Conservation (phyloP, 2,329 filamentous ascomycete genomes). For the Nothophoma quercina region DNA sequence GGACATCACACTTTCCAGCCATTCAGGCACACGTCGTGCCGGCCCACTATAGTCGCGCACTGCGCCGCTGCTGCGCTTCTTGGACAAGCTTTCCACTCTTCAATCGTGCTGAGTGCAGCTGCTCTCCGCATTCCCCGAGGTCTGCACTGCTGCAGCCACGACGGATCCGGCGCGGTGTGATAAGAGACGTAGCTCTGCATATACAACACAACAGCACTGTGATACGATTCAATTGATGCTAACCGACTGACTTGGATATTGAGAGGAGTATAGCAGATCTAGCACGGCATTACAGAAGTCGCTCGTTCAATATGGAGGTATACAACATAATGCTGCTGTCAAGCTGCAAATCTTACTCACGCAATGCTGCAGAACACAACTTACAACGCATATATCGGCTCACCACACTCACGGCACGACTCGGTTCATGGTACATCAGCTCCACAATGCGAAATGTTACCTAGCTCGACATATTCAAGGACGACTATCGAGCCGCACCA, state of each 20-base stretch:
- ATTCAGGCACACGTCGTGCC: slow-evolving; percentile 2
- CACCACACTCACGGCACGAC: background rate
- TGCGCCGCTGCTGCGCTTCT: slow-evolving; percentile 8
- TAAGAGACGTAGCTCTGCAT: slow-evolving; percentile 2
- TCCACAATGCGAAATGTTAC: background rate
- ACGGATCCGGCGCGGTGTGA: slow-evolving; percentile 12
- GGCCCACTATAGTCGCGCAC: slow-evolving; percentile 1
- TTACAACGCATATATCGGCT: background rate
- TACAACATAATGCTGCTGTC: background rate
- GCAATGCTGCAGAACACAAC: background rate
- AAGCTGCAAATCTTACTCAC: background rate
- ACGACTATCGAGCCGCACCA: background rate
- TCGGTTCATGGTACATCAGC: background rate
- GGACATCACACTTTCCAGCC: slow-evolving; percentile 1
- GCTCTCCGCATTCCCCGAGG: slow-evolving; percentile 13
- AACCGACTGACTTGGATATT: slow-evolving; percentile 7
- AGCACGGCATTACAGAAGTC: slow-evolving; percentile 1
- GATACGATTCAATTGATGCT: slow-evolving; percentile 1
- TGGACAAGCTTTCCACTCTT: background rate
- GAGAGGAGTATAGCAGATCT: slow-evolving; percentile 1
- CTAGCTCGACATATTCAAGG: background rate
- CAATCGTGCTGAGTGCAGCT: slow-evolving; percentile 8
- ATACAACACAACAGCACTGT: slow-evolving; percentile 9
- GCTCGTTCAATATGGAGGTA: slow-evolving; percentile 14
- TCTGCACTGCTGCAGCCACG: slow-evolving; percentile 7